A percentile compares a stretch with the other conserved stretches of the same genome.
phyloP scores from a whole-genome alignment of 148 eudicot species.

The Dysphania ambrosioides region DNA sequence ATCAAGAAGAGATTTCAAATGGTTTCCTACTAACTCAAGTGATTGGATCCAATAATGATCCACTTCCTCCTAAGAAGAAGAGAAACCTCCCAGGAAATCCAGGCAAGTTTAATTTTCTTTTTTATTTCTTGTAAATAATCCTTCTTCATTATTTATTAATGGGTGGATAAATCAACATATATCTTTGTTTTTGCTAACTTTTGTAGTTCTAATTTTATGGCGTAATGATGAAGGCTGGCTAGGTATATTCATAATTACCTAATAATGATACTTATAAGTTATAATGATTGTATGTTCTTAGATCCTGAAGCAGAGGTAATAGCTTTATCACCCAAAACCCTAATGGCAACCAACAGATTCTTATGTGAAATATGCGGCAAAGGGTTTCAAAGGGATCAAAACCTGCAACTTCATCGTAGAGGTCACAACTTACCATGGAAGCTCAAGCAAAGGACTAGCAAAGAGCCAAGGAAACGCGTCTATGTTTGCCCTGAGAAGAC shows the following conservation, averaged over 20 bases:
- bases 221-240: conserved; percentile 22
- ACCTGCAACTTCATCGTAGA: conserved; percentile 75
- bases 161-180: conserved; percentile 7
- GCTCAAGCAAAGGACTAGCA: conserved; percentile 80
- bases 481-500: conserved; percentile 85
- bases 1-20: conserved; percentile 48
- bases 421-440: conserved; percentile 99
- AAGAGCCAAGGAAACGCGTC: conserved; percentile 67
- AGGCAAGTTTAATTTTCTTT: conserved; percentile 21
- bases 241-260: conserved; percentile 18
- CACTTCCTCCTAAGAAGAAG: conserved; percentile 63
- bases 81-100: conserved; percentile 84
- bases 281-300: conserved; percentile 16
- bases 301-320: conserved; percentile 99
- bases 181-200: not conserved
- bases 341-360: conserved; percentile 96
- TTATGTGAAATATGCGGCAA: conserved; percentile 92
- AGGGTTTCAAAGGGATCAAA: conserved; percentile 90
- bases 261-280: not conserved
- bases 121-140: not conserved
- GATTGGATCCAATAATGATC: conserved; percentile 40
- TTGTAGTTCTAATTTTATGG: conserved; percentile 17
- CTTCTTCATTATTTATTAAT: not conserved
- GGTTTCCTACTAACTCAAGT: conserved; percentile 38
- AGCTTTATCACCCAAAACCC: conserved; percentile 81